Conservation (phyloP, 2,329 filamentous ascomycete genomes). For the Colletotrichum viniferum region DNA sequence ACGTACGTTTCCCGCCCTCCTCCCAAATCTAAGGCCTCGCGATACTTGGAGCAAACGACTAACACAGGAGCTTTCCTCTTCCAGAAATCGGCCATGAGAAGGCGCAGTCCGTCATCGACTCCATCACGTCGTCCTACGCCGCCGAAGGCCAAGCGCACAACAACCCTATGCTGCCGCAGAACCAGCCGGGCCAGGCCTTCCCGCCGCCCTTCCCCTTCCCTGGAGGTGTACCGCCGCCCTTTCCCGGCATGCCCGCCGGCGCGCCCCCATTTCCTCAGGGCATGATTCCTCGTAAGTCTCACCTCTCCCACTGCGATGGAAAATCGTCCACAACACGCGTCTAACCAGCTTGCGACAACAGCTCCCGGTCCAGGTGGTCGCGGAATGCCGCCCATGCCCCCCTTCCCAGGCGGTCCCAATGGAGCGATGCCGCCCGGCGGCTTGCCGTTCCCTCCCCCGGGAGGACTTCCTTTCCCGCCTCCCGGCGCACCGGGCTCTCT, state of each 20-base stretch:
- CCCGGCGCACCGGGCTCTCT: conserved; percentile 30
- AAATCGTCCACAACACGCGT: background rate
- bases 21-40: background rate
- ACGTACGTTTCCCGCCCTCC: conserved; percentile 55
- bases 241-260: conserved; percentile 53
- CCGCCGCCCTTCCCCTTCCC: conserved; percentile 67
- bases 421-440: conserved; percentile 43
- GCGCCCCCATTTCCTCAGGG: conserved; percentile 46
- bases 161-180: conserved; percentile 82
- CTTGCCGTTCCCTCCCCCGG: conserved; percentile 48
- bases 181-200: conserved; percentile 62
- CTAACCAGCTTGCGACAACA: conserved; percentile 27
- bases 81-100: conserved; percentile 97
- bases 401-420: conserved; percentile 45
- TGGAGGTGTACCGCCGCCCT: conserved; percentile 64
- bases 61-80: background rate
- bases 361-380: conserved; percentile 56
- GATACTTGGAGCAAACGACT: background rate
- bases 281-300: conserved; percentile 56
- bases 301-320: too few species aligned
- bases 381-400: conserved; percentile 51
- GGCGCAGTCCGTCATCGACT: conserved; percentile 97
- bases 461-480: conserved; percentile 31
- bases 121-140: conserved; percentile 93
- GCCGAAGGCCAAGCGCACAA: conserved; percentile 87